These are phyloP conservation scores for Cruciata laevipes DNA, from an alignment of 257 asterid species.

Conservation along the genomic window DNA sequence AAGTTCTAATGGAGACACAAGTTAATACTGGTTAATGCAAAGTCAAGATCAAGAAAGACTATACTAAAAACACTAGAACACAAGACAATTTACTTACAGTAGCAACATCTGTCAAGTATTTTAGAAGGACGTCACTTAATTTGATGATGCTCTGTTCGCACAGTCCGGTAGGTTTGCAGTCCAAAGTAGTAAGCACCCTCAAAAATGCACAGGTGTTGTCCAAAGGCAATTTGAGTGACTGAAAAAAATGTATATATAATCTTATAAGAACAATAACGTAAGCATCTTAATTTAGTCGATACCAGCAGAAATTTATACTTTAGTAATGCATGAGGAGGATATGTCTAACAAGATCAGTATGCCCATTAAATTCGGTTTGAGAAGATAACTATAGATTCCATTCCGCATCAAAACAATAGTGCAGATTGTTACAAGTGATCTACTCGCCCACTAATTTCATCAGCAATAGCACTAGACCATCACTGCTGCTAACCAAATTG, in stretches of 20 bases:
- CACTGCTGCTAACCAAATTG: background rate
- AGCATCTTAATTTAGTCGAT: background rate
- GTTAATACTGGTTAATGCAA: background rate
- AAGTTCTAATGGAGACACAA: background rate
- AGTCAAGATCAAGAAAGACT: background rate
- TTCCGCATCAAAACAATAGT: background rate
- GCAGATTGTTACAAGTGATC: background rate
- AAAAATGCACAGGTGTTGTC: conserved; percentile 66
- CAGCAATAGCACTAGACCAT: background rate
- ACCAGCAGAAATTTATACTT: background rate
- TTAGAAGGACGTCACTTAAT: conserved; percentile 50
- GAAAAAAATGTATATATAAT: conserved; percentile 17
- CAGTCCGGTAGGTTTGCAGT: conserved; percentile 56
- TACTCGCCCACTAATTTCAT: background rate
- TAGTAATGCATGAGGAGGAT: background rate
- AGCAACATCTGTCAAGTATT: conserved; percentile 46
- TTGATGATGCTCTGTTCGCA: conserved; percentile 50
- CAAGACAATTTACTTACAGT: conserved; percentile 35
- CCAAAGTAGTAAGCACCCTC: conserved; percentile 57
- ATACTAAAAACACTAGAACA: background rate
- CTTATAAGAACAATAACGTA: background rate
- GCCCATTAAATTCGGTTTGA: background rate
- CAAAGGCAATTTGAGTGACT: conserved; percentile 51
- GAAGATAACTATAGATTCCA: background rate
- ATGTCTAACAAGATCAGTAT: background rate